Conservation (phyloP, 345 rosid species). For the Punica granatum region DNA sequence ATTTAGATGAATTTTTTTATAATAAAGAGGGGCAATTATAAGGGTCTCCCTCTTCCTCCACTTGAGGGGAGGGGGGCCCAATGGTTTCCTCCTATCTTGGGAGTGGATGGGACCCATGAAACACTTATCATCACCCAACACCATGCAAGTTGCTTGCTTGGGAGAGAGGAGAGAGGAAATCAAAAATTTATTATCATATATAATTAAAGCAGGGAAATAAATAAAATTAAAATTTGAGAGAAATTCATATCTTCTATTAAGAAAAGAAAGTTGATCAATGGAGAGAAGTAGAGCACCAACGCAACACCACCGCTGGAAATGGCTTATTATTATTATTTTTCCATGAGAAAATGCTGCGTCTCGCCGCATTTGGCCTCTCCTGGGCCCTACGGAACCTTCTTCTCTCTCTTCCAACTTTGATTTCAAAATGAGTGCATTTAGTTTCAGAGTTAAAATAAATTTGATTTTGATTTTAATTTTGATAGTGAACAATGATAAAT, state of each 20-base stretch:
- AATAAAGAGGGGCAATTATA: not conserved
- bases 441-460: too few relatives aligned
- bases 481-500: too few relatives aligned
- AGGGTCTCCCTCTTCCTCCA: not conserved
- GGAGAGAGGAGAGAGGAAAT: not conserved
- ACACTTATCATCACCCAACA: not conserved
- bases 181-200: not conserved
- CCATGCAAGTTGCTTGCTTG: not conserved
- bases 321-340: not conserved
- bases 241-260: not conserved
- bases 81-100: slow-evolving; percentile 25
- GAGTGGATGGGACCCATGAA: slow-evolving; percentile 28
- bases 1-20: not conserved
- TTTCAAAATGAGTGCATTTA: too few relatives aligned
- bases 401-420: not conserved
- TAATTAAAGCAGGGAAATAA: too few relatives aligned
- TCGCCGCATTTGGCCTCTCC: slow-evolving; percentile 6
- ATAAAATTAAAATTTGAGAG: too few relatives aligned
- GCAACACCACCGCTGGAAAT: not conserved
- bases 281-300: not conserved
- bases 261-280: not conserved
- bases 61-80: not conserved
- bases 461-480: too few relatives aligned
- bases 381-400: not conserved
- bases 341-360: slow-evolving; percentile 1